A percentile compares a stretch with the other conserved stretches of the same genome.
Evolutionary conservation across 805 yeast genomes (phyloP).

Genomic region (Candida peoriensis): DNA sequence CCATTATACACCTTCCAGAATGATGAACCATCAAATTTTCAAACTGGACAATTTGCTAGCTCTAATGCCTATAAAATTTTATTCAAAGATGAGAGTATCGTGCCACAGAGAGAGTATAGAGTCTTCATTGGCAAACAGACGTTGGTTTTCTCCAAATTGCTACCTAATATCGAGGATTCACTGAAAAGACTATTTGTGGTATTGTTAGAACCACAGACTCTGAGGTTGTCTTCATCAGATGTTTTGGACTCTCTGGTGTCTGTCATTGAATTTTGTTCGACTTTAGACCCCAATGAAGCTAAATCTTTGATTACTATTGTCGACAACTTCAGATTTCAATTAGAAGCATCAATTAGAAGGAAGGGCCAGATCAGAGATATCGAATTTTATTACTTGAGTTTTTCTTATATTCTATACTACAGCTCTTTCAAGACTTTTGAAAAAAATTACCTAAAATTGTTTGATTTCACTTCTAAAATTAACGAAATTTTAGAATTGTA

Average conservation of each 20-base stretch:
- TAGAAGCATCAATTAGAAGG: slow-evolving; percentile 15
- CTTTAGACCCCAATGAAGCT: slow-evolving; percentile 7
- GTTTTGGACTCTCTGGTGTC: slow-evolving; percentile 6
- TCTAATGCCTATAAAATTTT: slow-evolving; percentile 13
- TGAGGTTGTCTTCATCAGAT: slow-evolving; percentile 2
- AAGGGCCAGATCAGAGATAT: slow-evolving; percentile 16
- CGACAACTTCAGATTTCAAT: slow-evolving; percentile 16
- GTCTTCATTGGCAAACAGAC: slow-evolving; percentile 10
- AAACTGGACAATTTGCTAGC: slow-evolving; percentile 3
- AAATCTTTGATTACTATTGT: slow-evolving; percentile 13
- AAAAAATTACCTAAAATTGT: slow-evolving; percentile 9
- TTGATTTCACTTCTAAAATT: slow-evolving; percentile 15
- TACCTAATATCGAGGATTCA: slow-evolving; percentile 8
- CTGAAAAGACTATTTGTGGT: slow-evolving; percentile 10
- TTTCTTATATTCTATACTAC: slow-evolving; percentile 15
- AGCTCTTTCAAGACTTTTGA: slow-evolving; percentile 9
- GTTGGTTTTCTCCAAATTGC: slow-evolving; percentile 11
- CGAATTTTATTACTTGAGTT: slow-evolving; percentile 17
- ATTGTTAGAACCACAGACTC: slow-evolving; percentile 2
- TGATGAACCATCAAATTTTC: slow-evolving; percentile 3
- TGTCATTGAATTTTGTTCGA: slow-evolving; percentile 14
- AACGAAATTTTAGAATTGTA: slow-evolving; percentile 8
- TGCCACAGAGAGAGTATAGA: slow-evolving; percentile 6
- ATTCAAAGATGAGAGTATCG: slow-evolving; percentile 4
- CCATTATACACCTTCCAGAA: slow-evolving; percentile 1